Evolutionary conservation across 1,284 basidiomycete species (phyloP), one percentile per base, ranked within the genome.

Genomic region (Moesziomyces parantarcticus): DNA sequence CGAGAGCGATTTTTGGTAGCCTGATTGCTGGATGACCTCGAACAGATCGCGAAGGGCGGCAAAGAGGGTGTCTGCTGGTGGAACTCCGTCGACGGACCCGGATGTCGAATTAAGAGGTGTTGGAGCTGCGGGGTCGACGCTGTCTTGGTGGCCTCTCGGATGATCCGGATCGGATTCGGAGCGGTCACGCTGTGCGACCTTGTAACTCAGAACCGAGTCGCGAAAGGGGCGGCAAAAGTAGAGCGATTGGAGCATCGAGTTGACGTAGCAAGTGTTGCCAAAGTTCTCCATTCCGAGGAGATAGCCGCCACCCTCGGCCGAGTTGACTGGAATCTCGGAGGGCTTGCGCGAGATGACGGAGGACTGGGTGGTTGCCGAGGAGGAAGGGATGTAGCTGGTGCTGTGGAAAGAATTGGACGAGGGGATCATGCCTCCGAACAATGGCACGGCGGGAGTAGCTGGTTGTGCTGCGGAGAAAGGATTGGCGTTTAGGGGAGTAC

Each of bases 161-260:
- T 57, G 52, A 42, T 25, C 45, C n/a, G 39, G 32, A 39, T 63
- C 59, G 1, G 59, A 58, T 25, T 57, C 59, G 42, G 59, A 53
- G 8, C 55, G 56, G 13, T 63, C 50, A 9, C 56, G 56, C 22
- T 46, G 44, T 0, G 53, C 48, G 3, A 29, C 20, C 41, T 67
- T 67, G 44, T 74, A 65, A 51, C 63, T 66, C 45, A 81, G 87
- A 67, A 93, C 86, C 60, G 92, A 90, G 44, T 92, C 88, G 41
- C 92, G 88, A 81, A 94, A 92, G 0, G 92, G 91, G n/a, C 87
- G 84, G 75, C 92, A 92, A 75, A 91, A 92, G 85, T 97, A 99
- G 56, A 99, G 89, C 0, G 96, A 91, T 84, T 99, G 96, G 11
- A 99, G 88, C 26, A 99, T 93, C 18, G 96, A 98, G 86, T 98